Evolutionary conservation across 306 rosid species (phyloP).

Genomic region (Erythrophleum fordii): DNA sequence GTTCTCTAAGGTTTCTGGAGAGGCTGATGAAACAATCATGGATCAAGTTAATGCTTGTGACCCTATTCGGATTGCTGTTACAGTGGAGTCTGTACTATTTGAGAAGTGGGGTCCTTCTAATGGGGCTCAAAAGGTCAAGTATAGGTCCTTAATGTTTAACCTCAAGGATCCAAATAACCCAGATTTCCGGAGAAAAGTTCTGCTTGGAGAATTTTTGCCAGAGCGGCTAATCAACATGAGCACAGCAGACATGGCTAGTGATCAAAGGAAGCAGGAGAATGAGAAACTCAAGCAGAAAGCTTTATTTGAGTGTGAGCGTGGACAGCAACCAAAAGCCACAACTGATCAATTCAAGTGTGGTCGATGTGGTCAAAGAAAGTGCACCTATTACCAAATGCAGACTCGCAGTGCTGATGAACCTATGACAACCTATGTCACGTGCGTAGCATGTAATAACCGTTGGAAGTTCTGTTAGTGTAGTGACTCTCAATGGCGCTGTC

Average conservation of each 20-base stretch:
- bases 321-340: constrained; percentile 66
- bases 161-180: constrained; percentile 93
- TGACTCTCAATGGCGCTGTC: constrained; percentile 21
- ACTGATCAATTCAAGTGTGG: constrained; percentile 95
- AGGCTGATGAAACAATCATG: constrained; percentile 64
- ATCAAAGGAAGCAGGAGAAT: constrained; percentile 74
- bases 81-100: constrained; percentile 81
- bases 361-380: constrained; percentile 88
- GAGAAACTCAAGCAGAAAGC: constrained; percentile 76
- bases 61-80: constrained; percentile 89
- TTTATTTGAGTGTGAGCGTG: constrained; percentile 88
- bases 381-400: constrained; percentile 97
- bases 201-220: constrained; percentile 73
- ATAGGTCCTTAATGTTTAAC: constrained; percentile 86
- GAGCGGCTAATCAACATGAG: constrained; percentile 71
- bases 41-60: constrained; percentile 68
- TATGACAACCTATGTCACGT: constrained; percentile 97
- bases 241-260: constrained; percentile 95
- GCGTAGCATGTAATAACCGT: constrained; percentile 81
- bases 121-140: constrained; percentile 87
- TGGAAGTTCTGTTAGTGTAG: constrained; percentile 96
- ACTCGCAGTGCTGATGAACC: constrained; percentile 99
- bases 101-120: constrained; percentile 94
- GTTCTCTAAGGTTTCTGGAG: constrained; percentile 67
- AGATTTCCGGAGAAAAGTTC: constrained; percentile 91